These are phyloP conservation scores for Hypoxylon sp. DNA, from an alignment of 2,329 filamentous ascomycete species.

Conservation along the genomic window DNA sequence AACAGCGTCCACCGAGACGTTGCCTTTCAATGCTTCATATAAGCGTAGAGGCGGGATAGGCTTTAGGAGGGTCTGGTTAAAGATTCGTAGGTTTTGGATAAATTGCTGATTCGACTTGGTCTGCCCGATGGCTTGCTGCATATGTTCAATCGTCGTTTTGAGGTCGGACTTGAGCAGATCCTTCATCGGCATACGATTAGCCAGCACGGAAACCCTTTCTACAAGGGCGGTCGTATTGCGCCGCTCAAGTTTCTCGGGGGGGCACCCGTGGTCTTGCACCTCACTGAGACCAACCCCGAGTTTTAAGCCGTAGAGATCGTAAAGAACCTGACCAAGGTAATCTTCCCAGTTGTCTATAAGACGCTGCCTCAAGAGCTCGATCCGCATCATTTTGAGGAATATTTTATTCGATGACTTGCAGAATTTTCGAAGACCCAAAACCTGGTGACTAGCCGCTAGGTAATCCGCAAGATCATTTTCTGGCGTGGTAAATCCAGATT, in stretches of 20 bases:
- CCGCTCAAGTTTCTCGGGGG: slow-evolving; percentile 80
- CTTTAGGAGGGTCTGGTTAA: slow-evolving; percentile 83
- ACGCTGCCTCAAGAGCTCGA: slow-evolving; percentile 82
- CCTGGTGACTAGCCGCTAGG: slow-evolving; percentile 83
- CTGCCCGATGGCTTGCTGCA: slow-evolving; percentile 86
- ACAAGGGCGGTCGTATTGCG: slow-evolving; percentile 83
- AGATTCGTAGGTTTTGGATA: slow-evolving; percentile 86
- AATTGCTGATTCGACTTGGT: slow-evolving; percentile 83
- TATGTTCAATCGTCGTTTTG: slow-evolving; percentile 89
- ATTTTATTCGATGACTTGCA: slow-evolving; percentile 88
- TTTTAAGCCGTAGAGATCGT: slow-evolving; percentile 84
- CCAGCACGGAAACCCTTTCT: slow-evolving; percentile 84
- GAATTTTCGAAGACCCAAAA: slow-evolving; percentile 83
- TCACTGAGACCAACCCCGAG: slow-evolving; percentile 75
- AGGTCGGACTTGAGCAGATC: slow-evolving; percentile 92
- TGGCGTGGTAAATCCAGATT: slow-evolving; percentile 71
- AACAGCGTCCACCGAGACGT: slow-evolving; percentile 78
- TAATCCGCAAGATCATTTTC: slow-evolving; percentile 82
- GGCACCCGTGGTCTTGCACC: slow-evolving; percentile 83
- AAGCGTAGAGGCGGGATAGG: slow-evolving; percentile 85
- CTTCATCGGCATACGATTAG: slow-evolving; percentile 86
- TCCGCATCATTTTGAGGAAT: slow-evolving; percentile 88
- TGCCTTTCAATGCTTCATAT: slow-evolving; percentile 83
- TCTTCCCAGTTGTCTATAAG: slow-evolving; percentile 85
- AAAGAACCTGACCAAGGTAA: slow-evolving; percentile 86